phyloP scores from a whole-genome alignment of 1,284 basidiomycete genomes.

The Apiotrichum siamense region DNA sequence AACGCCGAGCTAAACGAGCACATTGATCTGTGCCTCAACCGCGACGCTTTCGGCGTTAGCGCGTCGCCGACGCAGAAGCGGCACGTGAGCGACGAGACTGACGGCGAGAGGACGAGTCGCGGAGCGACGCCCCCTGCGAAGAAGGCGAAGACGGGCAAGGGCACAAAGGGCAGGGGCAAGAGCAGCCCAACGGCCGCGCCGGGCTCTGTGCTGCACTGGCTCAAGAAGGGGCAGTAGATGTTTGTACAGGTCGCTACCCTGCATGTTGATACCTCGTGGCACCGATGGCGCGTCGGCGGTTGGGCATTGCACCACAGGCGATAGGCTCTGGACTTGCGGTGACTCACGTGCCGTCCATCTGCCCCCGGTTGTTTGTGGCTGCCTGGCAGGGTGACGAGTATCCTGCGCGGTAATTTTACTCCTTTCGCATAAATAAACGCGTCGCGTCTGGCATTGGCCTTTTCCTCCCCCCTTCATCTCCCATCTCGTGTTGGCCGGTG shows the following conservation, averaged over 20 bases:
- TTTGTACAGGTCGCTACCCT: neutral
- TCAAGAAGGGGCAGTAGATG: slow-evolving; percentile 7
- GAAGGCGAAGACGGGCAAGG: neutral
- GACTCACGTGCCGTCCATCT: too few species aligned
- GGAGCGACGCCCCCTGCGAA: neutral
- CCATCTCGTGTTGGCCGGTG: too few species aligned
- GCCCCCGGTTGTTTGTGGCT: too few species aligned
- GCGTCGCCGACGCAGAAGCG: slow-evolving; percentile 17
- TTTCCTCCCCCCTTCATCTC: too few species aligned
- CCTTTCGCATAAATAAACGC: too few species aligned
- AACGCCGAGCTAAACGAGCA: slow-evolving; percentile 44
- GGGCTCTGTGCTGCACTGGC: slow-evolving; percentile 18
- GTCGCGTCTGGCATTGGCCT: too few species aligned
- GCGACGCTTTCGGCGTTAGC: slow-evolving; percentile 27
- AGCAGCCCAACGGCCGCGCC: neutral
- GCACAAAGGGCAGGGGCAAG: neutral
- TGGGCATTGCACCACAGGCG: too few species aligned
- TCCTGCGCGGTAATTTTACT: too few species aligned
- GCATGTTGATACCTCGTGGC: slow-evolving; percentile 2
- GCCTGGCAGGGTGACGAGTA: too few species aligned
- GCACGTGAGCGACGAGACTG: neutral
- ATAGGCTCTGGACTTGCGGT: too few species aligned
- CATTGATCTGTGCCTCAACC: slow-evolving; percentile 43
- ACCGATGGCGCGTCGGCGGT: too few species aligned
- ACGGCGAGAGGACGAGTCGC: slow-evolving; percentile 1